Percentiles rank a stretch among this genome's conserved stretches.
Evolutionary conservation across 352 stramenopile genomes (phyloP).

Genomic region (Pythium aquatile): DNA sequence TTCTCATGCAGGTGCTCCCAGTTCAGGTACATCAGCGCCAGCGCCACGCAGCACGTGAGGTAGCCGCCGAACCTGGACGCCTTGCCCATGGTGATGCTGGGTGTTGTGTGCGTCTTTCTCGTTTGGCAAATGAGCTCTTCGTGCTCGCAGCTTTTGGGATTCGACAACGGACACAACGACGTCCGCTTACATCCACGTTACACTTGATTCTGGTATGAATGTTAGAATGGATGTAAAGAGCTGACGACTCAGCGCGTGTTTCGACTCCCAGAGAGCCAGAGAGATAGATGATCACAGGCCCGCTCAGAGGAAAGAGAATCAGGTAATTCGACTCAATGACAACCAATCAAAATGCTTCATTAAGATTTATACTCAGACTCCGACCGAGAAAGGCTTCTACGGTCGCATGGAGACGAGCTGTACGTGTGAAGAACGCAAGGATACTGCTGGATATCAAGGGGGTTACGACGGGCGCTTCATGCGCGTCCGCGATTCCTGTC

Average conservation of each 20-base stretch:
- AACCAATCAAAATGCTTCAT: neutral
- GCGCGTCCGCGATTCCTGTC: neutral
- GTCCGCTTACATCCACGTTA: slow-evolving; percentile 4
- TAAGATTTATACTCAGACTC: neutral
- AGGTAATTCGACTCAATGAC: neutral
- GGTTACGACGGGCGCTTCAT: neutral
- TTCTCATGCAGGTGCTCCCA: slow-evolving; percentile 56
- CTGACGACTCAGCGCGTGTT: slow-evolving; percentile 7
- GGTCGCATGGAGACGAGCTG: neutral
- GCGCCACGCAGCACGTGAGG: slow-evolving; percentile 36
- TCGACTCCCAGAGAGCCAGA: slow-evolving; percentile 11
- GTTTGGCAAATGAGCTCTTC: slow-evolving; percentile 5
- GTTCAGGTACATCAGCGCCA: slow-evolving; percentile 51
- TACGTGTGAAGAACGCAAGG: neutral
- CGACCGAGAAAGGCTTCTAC: neutral
- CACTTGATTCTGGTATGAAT: slow-evolving; percentile 16
- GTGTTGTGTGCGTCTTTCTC: neutral
- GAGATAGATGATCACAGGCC: neutral
- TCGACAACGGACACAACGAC: neutral
- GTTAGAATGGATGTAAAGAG: neutral
- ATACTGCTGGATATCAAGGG: neutral
- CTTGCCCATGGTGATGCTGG: slow-evolving; percentile 43
- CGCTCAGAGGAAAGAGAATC: neutral
- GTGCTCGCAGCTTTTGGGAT: neutral
- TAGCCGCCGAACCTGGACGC: slow-evolving; percentile 39